These are phyloP conservation scores for Metschnikowia kunwiensis DNA, from an alignment of 805 yeast genomes.

Conservation along the genomic window DNA sequence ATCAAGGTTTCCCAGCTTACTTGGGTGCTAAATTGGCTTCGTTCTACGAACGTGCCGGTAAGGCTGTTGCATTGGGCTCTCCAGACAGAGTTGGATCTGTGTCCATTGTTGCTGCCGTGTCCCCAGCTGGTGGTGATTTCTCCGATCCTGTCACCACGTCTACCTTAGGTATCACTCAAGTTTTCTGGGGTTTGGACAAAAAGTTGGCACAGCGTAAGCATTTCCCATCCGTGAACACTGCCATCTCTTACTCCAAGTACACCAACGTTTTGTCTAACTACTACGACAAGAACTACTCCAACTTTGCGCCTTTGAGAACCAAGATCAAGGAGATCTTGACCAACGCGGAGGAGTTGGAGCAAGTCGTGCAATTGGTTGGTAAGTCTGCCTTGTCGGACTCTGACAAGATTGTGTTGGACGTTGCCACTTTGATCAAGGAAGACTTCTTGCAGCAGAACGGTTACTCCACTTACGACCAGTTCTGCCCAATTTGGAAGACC, in stretches of 20 bases:
- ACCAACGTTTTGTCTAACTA: constrained; percentile 81
- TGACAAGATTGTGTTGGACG: constrained; percentile 95
- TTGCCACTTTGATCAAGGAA: constrained; percentile 86
- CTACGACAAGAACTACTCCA: constrained; percentile 84
- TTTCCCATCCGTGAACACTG: constrained; percentile 97
- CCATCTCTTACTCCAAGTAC: constrained; percentile 95
- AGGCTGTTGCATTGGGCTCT: constrained; percentile 89
- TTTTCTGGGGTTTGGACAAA: constrained; percentile 99
- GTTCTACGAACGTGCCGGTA: constrained; percentile 99
- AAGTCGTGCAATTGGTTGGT: constrained; percentile 98
- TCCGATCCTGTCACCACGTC: constrained; percentile 99
- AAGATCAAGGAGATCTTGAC: constrained; percentile 92
- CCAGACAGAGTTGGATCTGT: constrained; percentile 97
- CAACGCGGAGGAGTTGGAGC: constrained; percentile 97
- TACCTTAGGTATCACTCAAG: constrained; percentile 99
- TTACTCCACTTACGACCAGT: constrained; percentile 95
- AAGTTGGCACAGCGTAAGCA: constrained; percentile 99
- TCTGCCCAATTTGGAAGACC: constrained; percentile 99
- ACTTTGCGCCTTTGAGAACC: constrained; percentile 85
- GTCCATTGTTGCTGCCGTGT: constrained; percentile 98
- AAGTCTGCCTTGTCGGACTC: constrained; percentile 95
- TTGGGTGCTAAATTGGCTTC: constrained; percentile 98
- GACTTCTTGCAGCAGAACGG: constrained; percentile 99
- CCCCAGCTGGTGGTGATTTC: constrained; percentile 99
- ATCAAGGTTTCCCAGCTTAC: constrained; percentile 99